Evolutionary conservation across 495 filamentous ascomycete species (phyloP), one percentile per base, ranked within the genome.

Genomic region (Parathielavia hyrcaniae): DNA sequence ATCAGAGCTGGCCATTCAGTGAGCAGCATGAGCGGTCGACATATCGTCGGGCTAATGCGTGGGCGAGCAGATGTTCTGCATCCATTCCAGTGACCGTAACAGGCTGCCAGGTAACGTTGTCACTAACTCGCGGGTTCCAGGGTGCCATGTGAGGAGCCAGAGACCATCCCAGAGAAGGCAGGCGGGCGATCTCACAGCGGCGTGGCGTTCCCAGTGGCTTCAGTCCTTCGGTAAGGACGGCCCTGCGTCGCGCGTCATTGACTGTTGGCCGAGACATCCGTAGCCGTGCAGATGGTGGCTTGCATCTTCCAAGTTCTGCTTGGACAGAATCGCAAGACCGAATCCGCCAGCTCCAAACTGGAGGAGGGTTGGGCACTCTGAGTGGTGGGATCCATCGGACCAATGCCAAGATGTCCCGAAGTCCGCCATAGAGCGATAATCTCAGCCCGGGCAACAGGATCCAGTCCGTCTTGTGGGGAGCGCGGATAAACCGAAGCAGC

Each of bases 201-300:
- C 46, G 54, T 48, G 53, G 58, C 47, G 55, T 54, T 45, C 20
- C 36, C 20, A 53, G 55, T 26, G 11, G 32, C 47, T n/a, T 26
- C 39, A 53, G 50, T 50, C 53, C 51, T 61, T 57, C 58, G 46
- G 61, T 50, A 53, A 61, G 26, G 16, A 47, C 61, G 61, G 59
- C 48, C 58, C 61, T 64, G 50, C 58, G 41, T 61, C 50, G 50
- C 61, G 58, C 36, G 36, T 13, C 36, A 39, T 13, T 16, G 5
- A 9, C 36, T 39, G 36, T 39, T 39, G 36, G 36, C 36, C 26
- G 26, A 30, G 26, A 30, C 26, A 30, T 30, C 26, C 26, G 26
- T 30, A 30, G 26, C 6, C 6, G 26, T 30, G 26, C 26, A 30
- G 26, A 30, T 30, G 6, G 6, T 30, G 2, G 26, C 26, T 30